phyloP scores from a whole-genome alignment of 2,329 filamentous ascomycete species.

The Colletotrichum somersetense region DNA sequence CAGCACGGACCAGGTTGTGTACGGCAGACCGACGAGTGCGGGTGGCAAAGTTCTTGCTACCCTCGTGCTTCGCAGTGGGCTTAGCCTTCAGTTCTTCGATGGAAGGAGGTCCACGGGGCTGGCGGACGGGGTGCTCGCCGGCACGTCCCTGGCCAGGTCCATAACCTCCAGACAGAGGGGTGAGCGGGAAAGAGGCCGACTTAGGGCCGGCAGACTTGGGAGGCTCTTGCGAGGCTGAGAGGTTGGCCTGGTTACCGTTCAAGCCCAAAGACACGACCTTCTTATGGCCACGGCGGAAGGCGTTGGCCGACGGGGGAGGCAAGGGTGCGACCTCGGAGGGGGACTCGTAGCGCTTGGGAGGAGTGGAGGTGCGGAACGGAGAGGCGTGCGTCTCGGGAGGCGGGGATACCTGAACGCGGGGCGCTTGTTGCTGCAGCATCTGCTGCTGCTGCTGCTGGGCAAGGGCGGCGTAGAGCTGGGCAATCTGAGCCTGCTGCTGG shows the following conservation, averaged over 20 bases:
- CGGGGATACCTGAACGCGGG: conserved; percentile 85
- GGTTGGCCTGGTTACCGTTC: conserved; percentile 63
- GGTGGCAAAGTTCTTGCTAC: conserved; percentile 96
- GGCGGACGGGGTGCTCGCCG: conserved; percentile 92
- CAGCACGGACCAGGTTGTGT: conserved; percentile 90
- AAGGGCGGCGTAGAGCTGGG: conserved; percentile 47
- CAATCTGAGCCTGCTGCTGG: conserved; percentile 58
- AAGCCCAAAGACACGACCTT: conserved; percentile 83
- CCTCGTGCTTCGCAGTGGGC: conserved; percentile 92
- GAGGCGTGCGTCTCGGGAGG: conserved; percentile 71
- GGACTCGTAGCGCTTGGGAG: conserved; percentile 75
- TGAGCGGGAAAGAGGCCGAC: conserved; percentile 82
- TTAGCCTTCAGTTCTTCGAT: conserved; percentile 91
- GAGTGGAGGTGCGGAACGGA: conserved; percentile 72
- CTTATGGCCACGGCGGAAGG: conserved; percentile 94
- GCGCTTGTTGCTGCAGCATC: conserved; percentile 68
- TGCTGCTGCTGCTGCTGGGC: conserved; percentile 50
- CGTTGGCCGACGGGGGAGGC: conserved; percentile 88
- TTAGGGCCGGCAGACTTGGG: conserved; percentile 78
- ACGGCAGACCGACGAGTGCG: conserved; percentile 93
- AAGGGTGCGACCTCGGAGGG: conserved; percentile 78
- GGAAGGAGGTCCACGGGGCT: conserved; percentile 91
- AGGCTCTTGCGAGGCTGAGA: conserved; percentile 57
- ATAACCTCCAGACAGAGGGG: conserved; percentile 86
- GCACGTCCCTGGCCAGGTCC: conserved; percentile 93